Conservation (phyloP, 2,329 filamentous ascomycete species). For the Sphaerostilbella broomeana region DNA sequence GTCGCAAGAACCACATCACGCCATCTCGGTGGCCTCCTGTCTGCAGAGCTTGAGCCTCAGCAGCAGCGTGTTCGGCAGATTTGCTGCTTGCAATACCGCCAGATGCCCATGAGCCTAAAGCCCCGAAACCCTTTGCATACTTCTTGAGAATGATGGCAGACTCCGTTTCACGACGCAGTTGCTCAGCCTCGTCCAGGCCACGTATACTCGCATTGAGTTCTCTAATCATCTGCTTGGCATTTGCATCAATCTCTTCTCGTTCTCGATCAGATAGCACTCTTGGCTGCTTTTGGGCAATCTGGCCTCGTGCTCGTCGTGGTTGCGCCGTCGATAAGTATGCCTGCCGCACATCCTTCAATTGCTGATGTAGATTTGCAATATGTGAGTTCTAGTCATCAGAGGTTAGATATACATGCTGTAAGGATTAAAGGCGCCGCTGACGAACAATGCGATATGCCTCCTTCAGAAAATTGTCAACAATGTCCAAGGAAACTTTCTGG, state of each 20-base stretch:
- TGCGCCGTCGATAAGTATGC: conserved; percentile 82
- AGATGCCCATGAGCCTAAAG: conserved; percentile 61
- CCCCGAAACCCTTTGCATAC: conserved; percentile 57
- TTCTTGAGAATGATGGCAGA: conserved; percentile 65
- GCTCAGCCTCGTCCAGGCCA: conserved; percentile 73
- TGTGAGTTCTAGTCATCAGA: conserved; percentile 82
- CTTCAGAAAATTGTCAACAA: conserved; percentile 79
- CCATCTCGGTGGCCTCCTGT: conserved; percentile 69
- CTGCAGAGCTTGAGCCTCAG: conserved; percentile 63
- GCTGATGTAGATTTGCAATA: conserved; percentile 70
- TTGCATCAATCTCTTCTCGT: conserved; percentile 78
- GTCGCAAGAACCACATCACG: conserved; percentile 74
- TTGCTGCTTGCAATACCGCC: conserved; percentile 41
- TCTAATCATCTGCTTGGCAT: conserved; percentile 77
- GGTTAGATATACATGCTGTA: no score
- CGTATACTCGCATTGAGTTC: conserved; percentile 78
- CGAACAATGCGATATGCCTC: conserved; percentile 65
- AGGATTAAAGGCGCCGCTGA: no score
- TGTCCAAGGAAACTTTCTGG: conserved; percentile 38
- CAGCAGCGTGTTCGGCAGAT: conserved; percentile 59
- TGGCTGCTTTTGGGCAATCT: conserved; percentile 37
- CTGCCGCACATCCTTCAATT: conserved; percentile 77
- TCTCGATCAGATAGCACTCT: conserved; percentile 69
- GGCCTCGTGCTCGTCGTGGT: conserved; percentile 50
- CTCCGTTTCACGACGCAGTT: conserved; percentile 71